phyloP scores from a whole-genome alignment of 73 alveolate genomes.

The Tetrahymena thermophila region DNA sequence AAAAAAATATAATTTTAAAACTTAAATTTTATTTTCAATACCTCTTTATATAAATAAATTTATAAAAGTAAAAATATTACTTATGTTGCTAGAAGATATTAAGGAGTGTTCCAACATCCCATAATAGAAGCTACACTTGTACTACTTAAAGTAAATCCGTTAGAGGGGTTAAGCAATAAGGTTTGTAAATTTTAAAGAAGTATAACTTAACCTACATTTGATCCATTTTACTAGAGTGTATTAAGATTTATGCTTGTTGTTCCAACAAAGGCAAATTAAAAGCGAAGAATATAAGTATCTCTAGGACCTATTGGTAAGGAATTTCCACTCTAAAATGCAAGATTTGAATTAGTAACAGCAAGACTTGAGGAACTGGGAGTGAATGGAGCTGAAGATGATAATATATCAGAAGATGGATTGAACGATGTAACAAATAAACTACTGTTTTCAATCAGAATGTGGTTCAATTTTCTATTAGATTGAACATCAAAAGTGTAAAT shows the following conservation, averaged over 20 bases:
- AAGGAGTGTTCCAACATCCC: neutral
- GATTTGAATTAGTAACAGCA: neutral
- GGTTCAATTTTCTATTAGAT: neutral
- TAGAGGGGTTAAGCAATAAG: neutral
- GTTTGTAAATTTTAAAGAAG: neutral
- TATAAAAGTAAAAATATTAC: neutral
- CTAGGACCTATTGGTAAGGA: neutral
- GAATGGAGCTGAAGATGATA: neutral
- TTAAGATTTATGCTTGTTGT: neutral
- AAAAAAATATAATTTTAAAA: no score
- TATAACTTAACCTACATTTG: neutral
- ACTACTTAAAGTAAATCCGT: neutral
- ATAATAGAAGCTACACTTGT: neutral
- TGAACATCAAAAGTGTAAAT: neutral
- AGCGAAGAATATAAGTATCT: neutral
- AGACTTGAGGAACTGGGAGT: neutral
- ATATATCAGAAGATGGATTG: neutral
- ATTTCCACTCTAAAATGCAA: neutral
- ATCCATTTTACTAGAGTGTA: neutral
- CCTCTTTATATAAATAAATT: no score
- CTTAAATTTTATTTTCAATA: no score
- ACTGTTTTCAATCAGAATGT: neutral
- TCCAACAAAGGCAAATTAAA: neutral
- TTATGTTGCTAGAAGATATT: neutral
- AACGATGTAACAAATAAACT: neutral